Percentiles rank a stretch among this genome's conserved stretches.
These are phyloP conservation scores for Pyrenophora seminiperda DNA, from an alignment of 2,329 filamentous ascomycete species.

Conservation along the genomic window DNA sequence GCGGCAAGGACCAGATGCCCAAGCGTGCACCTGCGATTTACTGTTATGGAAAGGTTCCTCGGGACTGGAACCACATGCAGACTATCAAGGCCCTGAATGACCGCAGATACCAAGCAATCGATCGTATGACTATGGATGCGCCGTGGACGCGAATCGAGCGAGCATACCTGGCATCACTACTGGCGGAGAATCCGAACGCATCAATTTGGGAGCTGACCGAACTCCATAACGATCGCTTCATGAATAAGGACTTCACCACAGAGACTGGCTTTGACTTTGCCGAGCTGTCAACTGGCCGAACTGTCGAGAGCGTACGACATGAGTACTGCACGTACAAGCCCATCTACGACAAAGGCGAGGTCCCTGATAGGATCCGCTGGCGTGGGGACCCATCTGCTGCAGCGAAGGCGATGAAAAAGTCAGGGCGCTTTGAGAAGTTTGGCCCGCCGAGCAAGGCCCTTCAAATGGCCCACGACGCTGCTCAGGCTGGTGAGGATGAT, in stretches of 20 bases:
- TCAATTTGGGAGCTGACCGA: conserved; percentile 36
- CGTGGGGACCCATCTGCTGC: conserved; percentile 11
- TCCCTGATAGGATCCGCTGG: conserved; percentile 11
- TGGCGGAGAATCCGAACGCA: conserved; percentile 18
- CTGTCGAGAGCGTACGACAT: conserved; percentile 33
- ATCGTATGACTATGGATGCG: conserved; percentile 23
- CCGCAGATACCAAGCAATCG: conserved; percentile 31
- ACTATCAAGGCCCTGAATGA: conserved; percentile 36
- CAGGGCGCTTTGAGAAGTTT: conserved; percentile 8
- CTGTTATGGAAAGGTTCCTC: conserved; percentile 22
- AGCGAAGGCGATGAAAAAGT: background rate
- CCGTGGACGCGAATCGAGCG: conserved; percentile 28
- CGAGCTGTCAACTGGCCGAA: conserved; percentile 23
- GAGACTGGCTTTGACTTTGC: conserved; percentile 14
- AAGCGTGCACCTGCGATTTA: conserved; percentile 23
- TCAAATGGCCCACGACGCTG: conserved; percentile 7
- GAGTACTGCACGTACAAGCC: conserved; percentile 34
- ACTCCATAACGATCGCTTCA: conserved; percentile 31
- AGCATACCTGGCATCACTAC: conserved; percentile 22
- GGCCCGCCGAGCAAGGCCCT: conserved; percentile 9
- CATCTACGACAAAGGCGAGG: conserved; percentile 26
- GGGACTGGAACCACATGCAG: conserved; percentile 31
- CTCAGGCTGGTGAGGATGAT: background rate
- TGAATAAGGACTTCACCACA: conserved; percentile 14
- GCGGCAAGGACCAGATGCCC: conserved; percentile 18